phyloP scores from a whole-genome alignment of 495 filamentous ascomycete species.

The Acidomyces sp. region DNA sequence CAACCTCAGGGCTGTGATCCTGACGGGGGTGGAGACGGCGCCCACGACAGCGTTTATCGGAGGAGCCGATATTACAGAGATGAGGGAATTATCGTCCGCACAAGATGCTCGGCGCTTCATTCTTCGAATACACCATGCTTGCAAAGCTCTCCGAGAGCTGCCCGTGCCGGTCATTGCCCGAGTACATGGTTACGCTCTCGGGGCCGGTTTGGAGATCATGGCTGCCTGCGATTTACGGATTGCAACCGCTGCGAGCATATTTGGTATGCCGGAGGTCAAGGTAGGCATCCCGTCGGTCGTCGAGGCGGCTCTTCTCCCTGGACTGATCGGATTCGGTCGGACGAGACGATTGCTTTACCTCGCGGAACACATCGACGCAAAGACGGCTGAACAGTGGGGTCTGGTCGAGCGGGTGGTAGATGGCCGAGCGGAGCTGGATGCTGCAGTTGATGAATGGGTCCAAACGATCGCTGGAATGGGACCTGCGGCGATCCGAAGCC shows the following conservation, averaged over 20 bases:
- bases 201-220: conserved; percentile 19
- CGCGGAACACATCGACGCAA: conserved; percentile 15
- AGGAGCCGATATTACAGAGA: conserved; percentile 16
- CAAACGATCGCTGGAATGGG: conserved; percentile 13
- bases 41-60: conserved; percentile 13
- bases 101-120: conserved; percentile 15
- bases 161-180: conserved; percentile 18
- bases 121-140: conserved; percentile 10
- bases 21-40: conserved; percentile 9
- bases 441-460: conserved; percentile 9
- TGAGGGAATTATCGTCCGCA: conserved; percentile 9
- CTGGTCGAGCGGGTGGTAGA: conserved; percentile 16
- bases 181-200: conserved; percentile 17
- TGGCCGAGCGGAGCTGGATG: conserved; percentile 8
- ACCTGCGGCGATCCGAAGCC: conserved; percentile 11
- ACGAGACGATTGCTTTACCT: conserved; percentile 18
- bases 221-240: conserved; percentile 19
- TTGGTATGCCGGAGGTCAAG: conserved; percentile 21
- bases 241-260: conserved; percentile 10
- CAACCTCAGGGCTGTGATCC: conserved; percentile 13
- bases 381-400: conserved; percentile 17
- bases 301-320: conserved; percentile 17
- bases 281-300: conserved; percentile 20
- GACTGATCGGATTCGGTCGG: conserved; percentile 18
- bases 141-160: conserved; percentile 16